Percentiles rank a stretch among this genome's conserved stretches.
Conservation (phyloP, 129 eudicot species). For the Heracleum sosnowskyi region DNA sequence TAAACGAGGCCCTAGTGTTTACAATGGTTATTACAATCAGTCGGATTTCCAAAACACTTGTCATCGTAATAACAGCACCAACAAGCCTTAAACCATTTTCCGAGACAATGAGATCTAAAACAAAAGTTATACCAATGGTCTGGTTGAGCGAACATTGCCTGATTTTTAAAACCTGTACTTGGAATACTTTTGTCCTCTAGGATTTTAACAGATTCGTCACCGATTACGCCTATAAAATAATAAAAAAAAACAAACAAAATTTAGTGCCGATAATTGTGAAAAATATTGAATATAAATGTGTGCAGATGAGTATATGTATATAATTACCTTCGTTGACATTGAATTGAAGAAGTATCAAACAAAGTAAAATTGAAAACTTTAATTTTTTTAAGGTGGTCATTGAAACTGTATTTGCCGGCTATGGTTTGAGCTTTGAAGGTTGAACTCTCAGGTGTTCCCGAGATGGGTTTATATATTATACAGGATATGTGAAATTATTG, state of each 20-base stretch:
- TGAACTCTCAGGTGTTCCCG: background rate
- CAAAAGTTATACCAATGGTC: background rate
- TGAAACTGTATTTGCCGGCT: too few relatives aligned
- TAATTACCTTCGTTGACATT: too few relatives aligned
- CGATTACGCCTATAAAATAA: background rate
- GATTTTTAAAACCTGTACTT: background rate
- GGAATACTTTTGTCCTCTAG: background rate
- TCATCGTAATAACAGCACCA: background rate
- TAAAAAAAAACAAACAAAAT: too few relatives aligned
- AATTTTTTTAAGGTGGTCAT: background rate
- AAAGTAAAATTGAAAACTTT: background rate
- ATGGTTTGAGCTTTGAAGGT: too few relatives aligned
- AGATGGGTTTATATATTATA: background rate
- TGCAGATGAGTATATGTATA: too few relatives aligned
- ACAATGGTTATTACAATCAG: background rate
- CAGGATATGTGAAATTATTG: too few relatives aligned
- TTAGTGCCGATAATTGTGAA: too few relatives aligned
- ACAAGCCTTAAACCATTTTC: background rate
- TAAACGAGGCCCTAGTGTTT: too few relatives aligned
- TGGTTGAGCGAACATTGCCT: background rate
- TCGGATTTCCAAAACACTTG: background rate
- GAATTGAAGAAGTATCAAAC: too few relatives aligned
- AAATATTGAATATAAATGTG: too few relatives aligned
- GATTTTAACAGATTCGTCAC: background rate
- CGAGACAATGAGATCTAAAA: background rate